Evolutionary conservation across 1,284 basidiomycete genomes (phyloP).

Genomic region (Ustilago trichophora): DNA sequence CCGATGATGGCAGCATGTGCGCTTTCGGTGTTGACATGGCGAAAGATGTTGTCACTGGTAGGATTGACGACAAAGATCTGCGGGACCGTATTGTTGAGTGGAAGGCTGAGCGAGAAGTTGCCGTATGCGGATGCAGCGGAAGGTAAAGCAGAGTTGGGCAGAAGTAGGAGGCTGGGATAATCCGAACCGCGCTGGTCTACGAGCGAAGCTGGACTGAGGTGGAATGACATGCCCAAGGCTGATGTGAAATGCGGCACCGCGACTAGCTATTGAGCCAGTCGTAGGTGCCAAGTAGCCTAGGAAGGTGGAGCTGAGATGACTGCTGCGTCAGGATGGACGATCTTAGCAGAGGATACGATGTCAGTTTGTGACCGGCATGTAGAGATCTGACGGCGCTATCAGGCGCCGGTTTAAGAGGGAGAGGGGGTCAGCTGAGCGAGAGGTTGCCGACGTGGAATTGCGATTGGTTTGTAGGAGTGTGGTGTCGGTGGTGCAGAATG

Average conservation of each 20-base stretch:
- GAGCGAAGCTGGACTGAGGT: constrained; percentile 32
- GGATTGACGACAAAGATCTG: constrained; percentile 50
- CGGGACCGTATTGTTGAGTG: constrained; percentile 17
- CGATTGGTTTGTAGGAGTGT: no score
- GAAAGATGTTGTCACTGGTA: constrained; percentile 40
- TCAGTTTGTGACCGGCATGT: constrained; percentile 4
- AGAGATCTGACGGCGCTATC: not conserved
- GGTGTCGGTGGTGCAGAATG: no score
- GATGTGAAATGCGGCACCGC: no score
- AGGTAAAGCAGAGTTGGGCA: not conserved
- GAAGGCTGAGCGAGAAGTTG: not conserved
- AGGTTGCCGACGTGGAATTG: no score
- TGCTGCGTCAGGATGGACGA: not conserved
- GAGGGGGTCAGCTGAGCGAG: no score
- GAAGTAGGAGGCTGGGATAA: constrained; percentile 2
- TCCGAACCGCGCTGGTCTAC: constrained; percentile 21
- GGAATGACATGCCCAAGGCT: constrained; percentile 36
- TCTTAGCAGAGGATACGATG: not conserved
- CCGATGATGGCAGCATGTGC: constrained; percentile 46
- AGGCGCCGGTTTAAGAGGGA: not conserved
- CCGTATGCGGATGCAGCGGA: not conserved
- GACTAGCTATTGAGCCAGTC: no score
- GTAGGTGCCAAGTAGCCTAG: no score
- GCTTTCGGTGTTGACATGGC: constrained; percentile 32
- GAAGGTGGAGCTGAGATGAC: no score